Conservation (phyloP, 73 alveolate genomes). For the Paramecium bursaria region DNA sequence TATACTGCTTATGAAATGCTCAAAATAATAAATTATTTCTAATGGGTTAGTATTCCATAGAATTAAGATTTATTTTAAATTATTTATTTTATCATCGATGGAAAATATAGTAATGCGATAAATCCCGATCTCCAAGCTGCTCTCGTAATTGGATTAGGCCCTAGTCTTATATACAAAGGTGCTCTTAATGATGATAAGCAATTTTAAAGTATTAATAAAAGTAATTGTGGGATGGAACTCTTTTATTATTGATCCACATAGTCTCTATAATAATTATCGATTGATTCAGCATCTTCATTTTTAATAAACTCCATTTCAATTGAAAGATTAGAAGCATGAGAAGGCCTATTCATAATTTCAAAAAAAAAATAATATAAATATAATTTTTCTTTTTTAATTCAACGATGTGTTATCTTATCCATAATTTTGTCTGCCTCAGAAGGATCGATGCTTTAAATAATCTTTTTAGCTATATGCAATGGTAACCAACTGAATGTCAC, state of each 20-base stretch:
- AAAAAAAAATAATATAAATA: no score
- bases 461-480: constrained; percentile 13
- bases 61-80: background rate
- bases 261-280: no score
- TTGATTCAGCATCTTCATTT: no score
- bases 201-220: background rate
- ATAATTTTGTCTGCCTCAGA: constrained; percentile 50
- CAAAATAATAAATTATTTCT: background rate
- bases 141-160: constrained; percentile 1
- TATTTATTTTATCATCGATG: constrained; percentile 10
- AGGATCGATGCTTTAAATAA: constrained; percentile 15
- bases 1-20: constrained; percentile 42
- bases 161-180: constrained; percentile 18
- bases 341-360: no score
- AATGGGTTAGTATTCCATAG: background rate
- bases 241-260: no score
- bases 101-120: constrained; percentile 14
- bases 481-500: constrained; percentile 50
- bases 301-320: no score
- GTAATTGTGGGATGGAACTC: no score
- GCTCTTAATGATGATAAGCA: constrained; percentile 44
- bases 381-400: no score
- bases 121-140: constrained; percentile 54
- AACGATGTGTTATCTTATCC: constrained; percentile 37
- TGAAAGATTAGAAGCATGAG: no score